Percentiles rank a stretch among this genome's conserved stretches.
These are phyloP conservation scores for Aciculoconidium aculeatum DNA, from an alignment of 805 yeast genomes.

Conservation along the genomic window DNA sequence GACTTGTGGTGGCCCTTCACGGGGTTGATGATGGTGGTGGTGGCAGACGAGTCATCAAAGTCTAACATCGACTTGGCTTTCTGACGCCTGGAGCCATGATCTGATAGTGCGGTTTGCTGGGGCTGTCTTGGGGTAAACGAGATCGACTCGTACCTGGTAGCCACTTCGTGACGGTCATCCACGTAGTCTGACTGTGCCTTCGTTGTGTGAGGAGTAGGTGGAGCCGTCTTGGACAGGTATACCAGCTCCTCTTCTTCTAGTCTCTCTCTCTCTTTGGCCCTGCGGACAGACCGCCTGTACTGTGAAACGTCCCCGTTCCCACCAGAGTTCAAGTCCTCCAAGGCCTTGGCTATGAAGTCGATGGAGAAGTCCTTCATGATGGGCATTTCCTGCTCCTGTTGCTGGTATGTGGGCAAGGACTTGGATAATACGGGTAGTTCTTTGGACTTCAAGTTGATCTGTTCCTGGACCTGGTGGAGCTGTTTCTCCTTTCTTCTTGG, in stretches of 20 bases:
- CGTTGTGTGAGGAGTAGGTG: slow-evolving; percentile 13
- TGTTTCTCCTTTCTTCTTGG: slow-evolving; percentile 32
- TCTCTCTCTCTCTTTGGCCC: slow-evolving; percentile 10
- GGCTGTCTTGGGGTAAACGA: slow-evolving; percentile 12
- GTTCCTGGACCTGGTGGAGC: slow-evolving; percentile 30
- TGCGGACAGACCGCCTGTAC: slow-evolving; percentile 34
- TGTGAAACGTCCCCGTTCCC: slow-evolving; percentile 40
- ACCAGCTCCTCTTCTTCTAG: slow-evolving; percentile 2
- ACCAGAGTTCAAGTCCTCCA: slow-evolving; percentile 40
- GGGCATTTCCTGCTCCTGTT: slow-evolving; percentile 19
- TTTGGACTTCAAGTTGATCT: slow-evolving; percentile 30
- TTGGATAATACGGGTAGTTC: slow-evolving; percentile 18
- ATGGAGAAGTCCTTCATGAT: slow-evolving; percentile 39
- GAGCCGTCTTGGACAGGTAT: slow-evolving; percentile 9
- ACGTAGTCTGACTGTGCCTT: slow-evolving; percentile 24
- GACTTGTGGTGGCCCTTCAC: neutral
- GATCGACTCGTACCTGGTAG: slow-evolving; percentile 32
- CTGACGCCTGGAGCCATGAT: slow-evolving; percentile 3
- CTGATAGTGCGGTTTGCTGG: slow-evolving; percentile 1
- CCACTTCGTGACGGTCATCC: slow-evolving; percentile 32
- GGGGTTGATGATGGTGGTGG: neutral
- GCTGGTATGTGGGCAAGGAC: slow-evolving; percentile 5
- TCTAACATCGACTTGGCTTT: slow-evolving; percentile 11
- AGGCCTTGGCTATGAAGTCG: slow-evolving; percentile 41
- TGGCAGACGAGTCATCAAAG: slow-evolving; percentile 6